Base-by-base conservation (phyloP, 257 asterid species). In the Echium plantagineum region DNA sequence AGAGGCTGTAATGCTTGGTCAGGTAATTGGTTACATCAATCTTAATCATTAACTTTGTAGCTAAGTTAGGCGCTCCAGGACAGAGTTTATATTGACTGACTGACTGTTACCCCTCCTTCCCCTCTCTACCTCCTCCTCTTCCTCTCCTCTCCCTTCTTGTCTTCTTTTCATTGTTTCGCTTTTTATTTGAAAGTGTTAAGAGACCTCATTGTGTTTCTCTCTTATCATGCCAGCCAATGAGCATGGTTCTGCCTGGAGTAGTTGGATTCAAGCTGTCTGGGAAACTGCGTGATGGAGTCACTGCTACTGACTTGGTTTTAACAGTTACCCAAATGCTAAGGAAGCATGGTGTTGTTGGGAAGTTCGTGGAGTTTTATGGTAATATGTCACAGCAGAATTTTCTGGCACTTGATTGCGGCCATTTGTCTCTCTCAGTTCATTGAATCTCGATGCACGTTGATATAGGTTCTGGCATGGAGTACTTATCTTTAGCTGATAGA, bases 181-280 rank as follows among this genome's bases (percentile, higher is more conserved):
- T 24, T 31, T 31, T 17, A 5, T 52, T 7, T 22, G 9, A 18
- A 18, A 21, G 12, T 7, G 24, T 15, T 5, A 18, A n/a, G 56
- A 20, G 24, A n/a, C 30, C 17, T 38, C 5, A 3, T 19, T 59
- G 15, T 35, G 10, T 8, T 57, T 15, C 26, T 32, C 15, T 58
- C 9, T 4, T 57, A 10, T 21, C 52, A 24, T 66, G 70, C 61
- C 90, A 88, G 96, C 96, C 96, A 58, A 88, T 88, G 96, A 88
- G 96, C 79, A 85, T 88, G 96, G 96, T 88, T 68, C 75, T 88
- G 69, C 96, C 96, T 19, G 96, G 94, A 48, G 96, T 88, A 67
- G 96, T 85, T 75, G 96, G 96, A 62, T 88, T 88, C 81, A 83
- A 85, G 79, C 71, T 88, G 64, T 78, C 96, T 22, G 96, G 96